These are phyloP conservation scores for Debaryomyces castellii DNA, from an alignment of 805 yeast species.

Conservation along the genomic window DNA sequence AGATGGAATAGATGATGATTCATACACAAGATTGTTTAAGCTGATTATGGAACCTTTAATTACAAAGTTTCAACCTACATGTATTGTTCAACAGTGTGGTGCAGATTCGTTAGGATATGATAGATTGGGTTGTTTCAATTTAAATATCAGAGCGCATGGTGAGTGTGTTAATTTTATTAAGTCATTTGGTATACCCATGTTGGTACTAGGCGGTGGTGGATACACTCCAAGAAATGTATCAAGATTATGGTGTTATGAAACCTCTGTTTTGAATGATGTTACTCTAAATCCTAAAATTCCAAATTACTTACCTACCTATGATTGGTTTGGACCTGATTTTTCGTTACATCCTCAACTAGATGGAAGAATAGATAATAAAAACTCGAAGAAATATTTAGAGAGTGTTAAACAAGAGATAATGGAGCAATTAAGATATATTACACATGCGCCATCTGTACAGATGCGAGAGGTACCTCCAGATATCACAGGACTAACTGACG, in stretches of 20 bases:
- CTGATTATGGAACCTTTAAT: constrained; percentile 88
- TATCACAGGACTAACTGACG: constrained; percentile 41
- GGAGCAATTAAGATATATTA: constrained; percentile 77
- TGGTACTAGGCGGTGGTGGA: constrained; percentile 97
- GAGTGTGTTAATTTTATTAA: constrained; percentile 90
- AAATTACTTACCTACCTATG: constrained; percentile 67
- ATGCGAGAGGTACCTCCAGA: constrained; percentile 88
- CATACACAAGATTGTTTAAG: constrained; percentile 73
- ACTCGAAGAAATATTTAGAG: constrained; percentile 79
- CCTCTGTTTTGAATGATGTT: constrained; percentile 71
- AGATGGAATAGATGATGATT: constrained; percentile 94
- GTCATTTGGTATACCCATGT: constrained; percentile 84
- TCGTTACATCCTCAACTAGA: constrained; percentile 73
- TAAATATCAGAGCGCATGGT: constrained; percentile 91
- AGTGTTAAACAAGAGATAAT: constrained; percentile 70
- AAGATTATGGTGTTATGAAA: constrained; percentile 94
- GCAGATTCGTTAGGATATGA: constrained; percentile 95
- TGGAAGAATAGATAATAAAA: constrained; percentile 75
- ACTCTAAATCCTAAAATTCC: constrained; percentile 53
- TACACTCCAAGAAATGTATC: constrained; percentile 95
- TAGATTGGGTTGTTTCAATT: constrained; percentile 88
- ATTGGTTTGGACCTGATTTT: constrained; percentile 88
- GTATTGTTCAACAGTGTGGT: constrained; percentile 94
- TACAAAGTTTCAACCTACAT: constrained; percentile 88
- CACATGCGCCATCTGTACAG: constrained; percentile 92